These are phyloP conservation scores for Glaciozyma antarctica DNA, from an alignment of 768 basidiomycete genomes.

Conservation along the genomic window DNA sequence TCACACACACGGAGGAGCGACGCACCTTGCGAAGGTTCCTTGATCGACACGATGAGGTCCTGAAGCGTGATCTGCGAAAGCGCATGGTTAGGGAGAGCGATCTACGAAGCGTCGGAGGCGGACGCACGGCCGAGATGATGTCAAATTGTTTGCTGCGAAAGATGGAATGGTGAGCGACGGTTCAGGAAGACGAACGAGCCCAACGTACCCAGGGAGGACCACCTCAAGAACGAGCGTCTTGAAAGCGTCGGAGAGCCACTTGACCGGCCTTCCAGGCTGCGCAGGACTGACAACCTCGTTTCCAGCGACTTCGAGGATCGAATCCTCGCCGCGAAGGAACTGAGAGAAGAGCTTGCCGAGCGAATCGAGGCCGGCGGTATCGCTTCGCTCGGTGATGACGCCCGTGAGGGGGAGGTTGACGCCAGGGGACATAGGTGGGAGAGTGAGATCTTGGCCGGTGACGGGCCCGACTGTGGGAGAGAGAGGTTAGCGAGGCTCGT, in stretches of 20 bases:
- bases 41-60: slow-evolving; percentile 52
- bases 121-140: slow-evolving; percentile 36
- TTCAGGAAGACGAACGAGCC: not conserved
- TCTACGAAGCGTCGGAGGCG: no score
- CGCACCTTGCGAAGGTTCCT: no score
- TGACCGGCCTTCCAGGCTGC: slow-evolving; percentile 39
- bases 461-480: slow-evolving; percentile 53
- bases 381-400: slow-evolving; percentile 16
- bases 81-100: no score
- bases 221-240: slow-evolving; percentile 55
- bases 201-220: slow-evolving; percentile 54
- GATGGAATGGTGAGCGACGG: not conserved
- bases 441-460: slow-evolving; percentile 46
- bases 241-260: slow-evolving; percentile 62
- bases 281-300: slow-evolving; percentile 55
- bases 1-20: no score
- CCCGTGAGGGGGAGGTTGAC: slow-evolving; percentile 46
- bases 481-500: not conserved
- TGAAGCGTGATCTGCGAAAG: slow-evolving; percentile 46
- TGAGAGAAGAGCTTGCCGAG: slow-evolving; percentile 59
- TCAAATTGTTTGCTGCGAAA: slow-evolving; percentile 37
- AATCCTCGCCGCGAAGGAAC: slow-evolving; percentile 54
- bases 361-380: slow-evolving; percentile 39
- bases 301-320: slow-evolving; percentile 47
- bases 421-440: slow-evolving; percentile 48